phyloP scores from a whole-genome alignment of 2,329 filamentous ascomycete genomes.

The Fusarium haematococcum region DNA sequence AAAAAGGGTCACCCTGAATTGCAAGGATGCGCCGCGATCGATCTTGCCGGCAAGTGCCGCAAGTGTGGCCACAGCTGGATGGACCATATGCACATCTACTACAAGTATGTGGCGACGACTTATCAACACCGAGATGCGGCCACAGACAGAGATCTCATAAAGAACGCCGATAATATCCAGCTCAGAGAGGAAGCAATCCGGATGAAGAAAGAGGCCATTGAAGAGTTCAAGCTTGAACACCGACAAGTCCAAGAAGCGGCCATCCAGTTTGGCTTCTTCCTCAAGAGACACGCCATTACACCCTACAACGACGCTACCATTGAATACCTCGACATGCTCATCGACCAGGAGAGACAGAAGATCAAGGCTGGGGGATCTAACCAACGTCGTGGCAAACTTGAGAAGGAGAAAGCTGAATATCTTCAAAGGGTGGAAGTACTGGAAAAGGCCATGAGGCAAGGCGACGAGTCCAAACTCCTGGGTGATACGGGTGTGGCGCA shows the following conservation, averaged over 20 bases:
- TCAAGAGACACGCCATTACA: constrained; percentile 9
- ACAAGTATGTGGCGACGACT: neutral
- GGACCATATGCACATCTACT: constrained; percentile 26
- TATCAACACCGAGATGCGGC: constrained; percentile 1
- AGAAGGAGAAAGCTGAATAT: constrained; percentile 9
- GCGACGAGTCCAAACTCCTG: neutral
- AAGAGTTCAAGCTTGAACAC: constrained; percentile 9
- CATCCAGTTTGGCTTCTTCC: constrained; percentile 19
- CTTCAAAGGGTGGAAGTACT: constrained; percentile 12
- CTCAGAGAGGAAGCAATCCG: constrained; percentile 3
- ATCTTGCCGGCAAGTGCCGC: too few relatives aligned
- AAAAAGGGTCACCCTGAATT: neutral
- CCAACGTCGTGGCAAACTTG: neutral
- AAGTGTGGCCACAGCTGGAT: constrained; percentile 8
- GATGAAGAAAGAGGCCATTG: constrained; percentile 4
- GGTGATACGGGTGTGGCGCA: neutral
- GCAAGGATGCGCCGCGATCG: too few relatives aligned
- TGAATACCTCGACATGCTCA: constrained; percentile 17
- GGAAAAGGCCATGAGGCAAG: constrained; percentile 7
- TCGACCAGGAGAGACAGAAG: constrained; percentile 6
- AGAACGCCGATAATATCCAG: neutral
- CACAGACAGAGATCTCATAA: neutral
- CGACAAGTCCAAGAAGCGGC: constrained; percentile 16
- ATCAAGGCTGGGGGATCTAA: constrained; percentile 6
- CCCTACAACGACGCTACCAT: constrained; percentile 18